Evolutionary conservation across 768 basidiomycete genomes (phyloP).

Genomic region (Leccinellum albellum): DNA sequence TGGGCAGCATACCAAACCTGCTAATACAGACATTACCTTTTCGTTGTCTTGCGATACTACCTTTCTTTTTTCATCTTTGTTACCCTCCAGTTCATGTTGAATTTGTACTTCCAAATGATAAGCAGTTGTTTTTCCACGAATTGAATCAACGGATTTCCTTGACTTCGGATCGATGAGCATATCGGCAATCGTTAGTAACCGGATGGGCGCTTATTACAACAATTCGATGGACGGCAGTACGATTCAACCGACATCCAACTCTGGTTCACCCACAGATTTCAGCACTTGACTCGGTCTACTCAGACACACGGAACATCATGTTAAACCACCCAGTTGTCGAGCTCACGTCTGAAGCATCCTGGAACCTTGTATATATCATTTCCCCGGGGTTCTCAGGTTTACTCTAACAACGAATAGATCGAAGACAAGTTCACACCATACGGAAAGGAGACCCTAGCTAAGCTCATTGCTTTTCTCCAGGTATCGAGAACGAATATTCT

Average conservation of each 20-base stretch:
- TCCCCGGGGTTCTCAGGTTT: not conserved
- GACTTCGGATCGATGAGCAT: not conserved
- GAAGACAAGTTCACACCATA: constrained; percentile 91
- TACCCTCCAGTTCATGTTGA: not conserved
- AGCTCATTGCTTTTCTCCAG: constrained; percentile 81
- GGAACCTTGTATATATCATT: constrained; percentile 66
- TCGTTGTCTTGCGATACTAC: constrained; percentile 3
- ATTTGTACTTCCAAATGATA: constrained; percentile 6
- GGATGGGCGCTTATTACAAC: not conserved
- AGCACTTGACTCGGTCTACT: not conserved
- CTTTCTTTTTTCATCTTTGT: not conserved
- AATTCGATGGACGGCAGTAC: not conserved
- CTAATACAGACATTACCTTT: constrained; percentile 22
- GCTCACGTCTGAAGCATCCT: constrained; percentile 79
- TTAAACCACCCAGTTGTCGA: constrained; percentile 66
- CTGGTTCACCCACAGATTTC: not conserved
- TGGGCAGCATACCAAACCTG: constrained; percentile 25
- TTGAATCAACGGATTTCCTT: constrained; percentile 4
- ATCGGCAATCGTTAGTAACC: constrained; percentile 11
- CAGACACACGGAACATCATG: constrained; percentile 36
- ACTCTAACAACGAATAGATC: constrained; percentile 43
- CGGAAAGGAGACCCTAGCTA: constrained; percentile 82
- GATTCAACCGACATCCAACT: not conserved
- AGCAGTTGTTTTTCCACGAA: constrained; percentile 2
- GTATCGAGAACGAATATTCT: constrained; percentile 36